Conservation (phyloP, 768 basidiomycete genomes). For the Lactifluus pinguis region DNA sequence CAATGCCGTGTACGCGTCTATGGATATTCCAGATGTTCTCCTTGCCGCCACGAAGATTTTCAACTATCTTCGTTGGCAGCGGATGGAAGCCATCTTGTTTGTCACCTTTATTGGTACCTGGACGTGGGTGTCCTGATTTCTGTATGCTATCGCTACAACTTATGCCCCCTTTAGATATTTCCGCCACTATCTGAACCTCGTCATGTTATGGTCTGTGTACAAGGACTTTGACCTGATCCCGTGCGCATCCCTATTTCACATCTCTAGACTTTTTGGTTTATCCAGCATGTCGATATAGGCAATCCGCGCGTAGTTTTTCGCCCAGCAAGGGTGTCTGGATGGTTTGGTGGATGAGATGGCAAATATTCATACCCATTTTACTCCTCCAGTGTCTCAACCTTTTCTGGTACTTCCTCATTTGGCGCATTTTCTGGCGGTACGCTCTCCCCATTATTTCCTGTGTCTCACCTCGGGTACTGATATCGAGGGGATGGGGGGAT, state of each 20-base stretch:
- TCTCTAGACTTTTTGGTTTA: background rate
- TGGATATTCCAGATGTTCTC: slow-evolving; percentile 91
- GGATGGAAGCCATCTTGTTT: slow-evolving; percentile 55
- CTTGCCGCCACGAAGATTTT: slow-evolving; percentile 83
- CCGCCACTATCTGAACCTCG: slow-evolving; percentile 84
- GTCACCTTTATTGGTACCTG: slow-evolving; percentile 59
- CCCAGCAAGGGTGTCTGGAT: slow-evolving; percentile 62
- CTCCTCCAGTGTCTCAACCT: slow-evolving; percentile 78
- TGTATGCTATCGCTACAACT: background rate
- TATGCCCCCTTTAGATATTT: slow-evolving; percentile 54
- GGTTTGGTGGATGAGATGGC: slow-evolving; percentile 69
- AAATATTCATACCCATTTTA: slow-evolving; percentile 66
- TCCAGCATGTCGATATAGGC: slow-evolving; percentile 29
- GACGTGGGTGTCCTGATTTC: slow-evolving; percentile 51
- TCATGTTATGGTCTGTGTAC: slow-evolving; percentile 85
- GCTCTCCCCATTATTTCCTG: slow-evolving; percentile 21
- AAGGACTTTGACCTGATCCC: slow-evolving; percentile 65
- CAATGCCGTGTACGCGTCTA: slow-evolving; percentile 87
- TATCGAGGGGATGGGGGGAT: background rate
- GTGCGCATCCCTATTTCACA: slow-evolving; percentile 35
- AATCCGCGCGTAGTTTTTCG: slow-evolving; percentile 46
- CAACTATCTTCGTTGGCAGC: slow-evolving; percentile 74
- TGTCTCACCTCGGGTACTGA: background rate
- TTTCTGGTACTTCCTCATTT: slow-evolving; percentile 89
- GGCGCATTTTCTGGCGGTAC: slow-evolving; percentile 66